Base-by-base conservation (phyloP, 805 yeast species). In the Saccharomyces paradoxus region DNA sequence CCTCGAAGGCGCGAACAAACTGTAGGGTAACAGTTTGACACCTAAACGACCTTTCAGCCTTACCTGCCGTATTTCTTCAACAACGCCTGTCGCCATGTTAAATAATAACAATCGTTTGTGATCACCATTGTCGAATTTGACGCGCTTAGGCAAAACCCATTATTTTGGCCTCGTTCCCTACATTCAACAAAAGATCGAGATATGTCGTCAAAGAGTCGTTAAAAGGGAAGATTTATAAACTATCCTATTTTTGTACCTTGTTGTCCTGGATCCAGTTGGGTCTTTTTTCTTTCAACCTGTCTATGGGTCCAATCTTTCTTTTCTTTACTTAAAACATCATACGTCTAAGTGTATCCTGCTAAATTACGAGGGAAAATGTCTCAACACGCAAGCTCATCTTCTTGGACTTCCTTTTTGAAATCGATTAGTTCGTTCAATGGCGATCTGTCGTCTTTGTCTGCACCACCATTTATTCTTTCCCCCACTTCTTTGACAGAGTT, bases 381-480 rank as follows among this genome's bases (percentile, higher is more conserved):
- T 3, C 56, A 66, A 50, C 64, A 66, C 55, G 65, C 76, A 29
- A 60, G 64, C 31, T 70, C 77, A 12, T 68, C 82, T 13, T 81
- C 96, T n/a, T 92, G 97, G 97, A 83, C 96, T 27, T 82, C 94
- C 13, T 92, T 92, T 66, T 77, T 94, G 61, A 89, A 89, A 72
- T 88, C 96, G 46, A 81, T 92, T 59, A 94, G 97, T 31, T 82
- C 95, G 3, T 92, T 89, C 72, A 89, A 90, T 62, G 97, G 97
- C 48, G 99, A 94, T 69, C 76, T 94, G 58, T 89, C 97, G 21
- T 83, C 96, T 3, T 75, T 94, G 66, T 91, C 99, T 1, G 99
- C 99, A 2, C 99, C 99, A 21, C 97, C 98, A 8, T 94, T 92
- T 74, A 94, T 94, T 60, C 77, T 94, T 60, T 89, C 96, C 3